Evolutionary conservation across 306 rosid genomes (phyloP).

Genomic region (Adenanthera pavonina): DNA sequence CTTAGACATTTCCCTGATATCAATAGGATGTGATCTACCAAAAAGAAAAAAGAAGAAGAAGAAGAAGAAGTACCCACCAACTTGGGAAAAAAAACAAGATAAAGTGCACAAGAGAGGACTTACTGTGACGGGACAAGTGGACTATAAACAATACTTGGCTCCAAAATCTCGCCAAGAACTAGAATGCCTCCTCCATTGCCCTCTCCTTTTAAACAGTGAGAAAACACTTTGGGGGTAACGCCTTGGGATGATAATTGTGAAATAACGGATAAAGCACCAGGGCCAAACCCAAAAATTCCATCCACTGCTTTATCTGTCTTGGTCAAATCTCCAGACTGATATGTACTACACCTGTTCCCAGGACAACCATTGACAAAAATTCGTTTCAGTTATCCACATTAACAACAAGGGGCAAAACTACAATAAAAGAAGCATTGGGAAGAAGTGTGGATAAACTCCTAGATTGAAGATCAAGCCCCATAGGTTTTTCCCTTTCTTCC

Average conservation of each 20-base stretch:
- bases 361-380: constrained; percentile 36
- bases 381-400: constrained; percentile 40
- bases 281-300: constrained; percentile 96
- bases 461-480: constrained; percentile 14
- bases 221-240: constrained; percentile 79
- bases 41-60: not conserved
- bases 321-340: constrained; percentile 84
- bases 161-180: constrained; percentile 95
- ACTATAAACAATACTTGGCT: constrained; percentile 88
- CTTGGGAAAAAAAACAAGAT: not conserved
- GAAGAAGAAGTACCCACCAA: not conserved
- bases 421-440: constrained; percentile 10
- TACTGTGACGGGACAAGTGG: constrained; percentile 96
- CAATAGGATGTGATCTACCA: constrained; percentile 13
- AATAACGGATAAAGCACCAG: constrained; percentile 77
- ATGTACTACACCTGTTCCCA: constrained; percentile 80
- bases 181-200: constrained; percentile 87
- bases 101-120: constrained; percentile 45
- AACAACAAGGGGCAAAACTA: constrained; percentile 21
- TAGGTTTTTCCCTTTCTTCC: not conserved
- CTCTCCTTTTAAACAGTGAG: constrained; percentile 90
- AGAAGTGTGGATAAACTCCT: constrained; percentile 24
- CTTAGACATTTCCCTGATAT: constrained; percentile 26
- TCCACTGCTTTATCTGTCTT: constrained; percentile 85
- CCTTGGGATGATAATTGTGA: constrained; percentile 85